A percentile compares a stretch with the other conserved stretches of the same genome.
Conservation (phyloP, 1,139 yeast species). For the Waltiozyma sp. region DNA sequence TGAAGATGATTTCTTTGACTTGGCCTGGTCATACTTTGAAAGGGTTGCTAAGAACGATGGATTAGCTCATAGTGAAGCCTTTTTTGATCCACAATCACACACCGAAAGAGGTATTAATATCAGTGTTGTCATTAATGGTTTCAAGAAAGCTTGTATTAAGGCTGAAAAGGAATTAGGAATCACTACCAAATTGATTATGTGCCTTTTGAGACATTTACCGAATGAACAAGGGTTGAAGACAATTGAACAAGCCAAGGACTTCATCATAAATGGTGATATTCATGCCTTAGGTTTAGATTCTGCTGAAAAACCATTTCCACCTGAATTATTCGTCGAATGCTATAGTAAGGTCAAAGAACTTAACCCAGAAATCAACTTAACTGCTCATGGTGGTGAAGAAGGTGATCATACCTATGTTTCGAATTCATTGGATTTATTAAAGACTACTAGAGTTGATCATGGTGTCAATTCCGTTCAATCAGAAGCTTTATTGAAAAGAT, state of each 20-base stretch:
- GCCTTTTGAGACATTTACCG: conserved; percentile 65
- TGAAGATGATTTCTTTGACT: conserved; percentile 59
- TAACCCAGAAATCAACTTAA: conserved; percentile 43
- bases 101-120: conserved; percentile 52
- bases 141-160: conserved; percentile 48
- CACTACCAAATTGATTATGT: conserved; percentile 64
- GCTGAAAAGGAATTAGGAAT: conserved; percentile 51
- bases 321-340: conserved; percentile 52
- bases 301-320: conserved; percentile 66
- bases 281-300: conserved; percentile 73
- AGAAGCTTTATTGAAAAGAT: conserved; percentile 38
- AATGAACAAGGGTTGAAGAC: conserved; percentile 44
- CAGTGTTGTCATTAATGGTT: conserved; percentile 52
- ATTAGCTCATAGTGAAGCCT: conserved; percentile 55
- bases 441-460: conserved; percentile 65
- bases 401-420: conserved; percentile 59
- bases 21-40: conserved; percentile 63
- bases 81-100: conserved; percentile 81
- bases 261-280: conserved; percentile 43
- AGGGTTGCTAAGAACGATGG: conserved; percentile 49
- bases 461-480: conserved; percentile 57
- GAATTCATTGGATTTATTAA: conserved; percentile 44
- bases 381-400: conserved; percentile 87
- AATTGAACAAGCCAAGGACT: conserved; percentile 38
- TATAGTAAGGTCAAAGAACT: conserved; percentile 35